phyloP scores from a whole-genome alignment of 768 basidiomycete species.

The Fomitopsis pulvina region DNA sequence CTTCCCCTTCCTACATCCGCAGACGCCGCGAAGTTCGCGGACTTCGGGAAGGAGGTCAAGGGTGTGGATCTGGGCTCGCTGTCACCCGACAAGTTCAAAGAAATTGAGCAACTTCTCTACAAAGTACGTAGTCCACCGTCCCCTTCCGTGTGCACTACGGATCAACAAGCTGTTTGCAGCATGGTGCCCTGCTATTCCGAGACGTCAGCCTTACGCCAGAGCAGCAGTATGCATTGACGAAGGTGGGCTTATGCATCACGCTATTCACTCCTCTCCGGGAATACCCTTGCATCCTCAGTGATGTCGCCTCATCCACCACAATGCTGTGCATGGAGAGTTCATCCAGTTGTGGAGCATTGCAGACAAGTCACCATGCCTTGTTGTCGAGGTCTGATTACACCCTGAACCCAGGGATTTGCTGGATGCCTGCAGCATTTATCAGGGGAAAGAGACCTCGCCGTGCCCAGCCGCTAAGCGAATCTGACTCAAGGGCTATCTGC shows the following conservation, averaged over 20 bases:
- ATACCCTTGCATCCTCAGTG: no score
- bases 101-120: constrained; percentile 70
- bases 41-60: constrained; percentile 74
- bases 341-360: no score
- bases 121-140: constrained; percentile 39
- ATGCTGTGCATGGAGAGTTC: no score
- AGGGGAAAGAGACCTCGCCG: no score
- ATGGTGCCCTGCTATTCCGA: constrained; percentile 71
- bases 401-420: no score
- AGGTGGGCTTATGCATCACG: constrained; percentile 44
- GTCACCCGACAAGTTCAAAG: constrained; percentile 51
- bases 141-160: neutral
- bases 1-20: constrained; percentile 70
- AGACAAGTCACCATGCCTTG: no score
- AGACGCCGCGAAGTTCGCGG: constrained; percentile 54
- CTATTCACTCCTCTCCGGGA: no score
- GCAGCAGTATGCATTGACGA: constrained; percentile 80
- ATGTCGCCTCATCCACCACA: no score
- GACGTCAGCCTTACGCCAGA: constrained; percentile 64
- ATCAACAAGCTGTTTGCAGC: constrained; percentile 31
- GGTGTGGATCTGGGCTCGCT: constrained; percentile 64
- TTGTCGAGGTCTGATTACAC: no score
- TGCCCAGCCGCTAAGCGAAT: no score
- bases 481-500: no score
- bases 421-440: no score